phyloP scores from a whole-genome alignment of 2,329 filamentous ascomycete species.

The Emericellopsis cladophorae region DNA sequence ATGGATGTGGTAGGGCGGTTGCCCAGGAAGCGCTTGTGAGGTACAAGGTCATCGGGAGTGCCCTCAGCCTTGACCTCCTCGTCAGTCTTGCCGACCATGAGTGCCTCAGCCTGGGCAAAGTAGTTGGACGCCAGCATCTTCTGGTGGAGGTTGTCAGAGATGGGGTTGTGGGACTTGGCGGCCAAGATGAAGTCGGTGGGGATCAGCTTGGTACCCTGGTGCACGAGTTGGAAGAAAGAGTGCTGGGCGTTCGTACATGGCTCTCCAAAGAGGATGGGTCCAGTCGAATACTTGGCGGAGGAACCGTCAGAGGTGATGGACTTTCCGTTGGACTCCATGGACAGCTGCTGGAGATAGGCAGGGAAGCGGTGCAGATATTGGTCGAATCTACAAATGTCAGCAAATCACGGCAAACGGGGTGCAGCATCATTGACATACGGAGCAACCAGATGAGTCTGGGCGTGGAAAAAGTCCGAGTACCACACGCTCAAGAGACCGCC shows the following conservation, averaged over 20 bases:
- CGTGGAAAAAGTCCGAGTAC: conserved; percentile 98
- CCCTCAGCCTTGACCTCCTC: conserved; percentile 69
- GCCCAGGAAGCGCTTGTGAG: conserved; percentile 98
- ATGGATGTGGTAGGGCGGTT: conserved; percentile 97
- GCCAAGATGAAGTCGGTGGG: conserved; percentile 97
- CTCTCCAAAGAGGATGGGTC: conserved; percentile 92
- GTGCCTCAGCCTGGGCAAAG: conserved; percentile 76
- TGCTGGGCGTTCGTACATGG: conserved; percentile 98
- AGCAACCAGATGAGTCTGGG: conserved; percentile 93
- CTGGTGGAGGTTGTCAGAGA: conserved; percentile 86
- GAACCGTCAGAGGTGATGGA: conserved; percentile 81
- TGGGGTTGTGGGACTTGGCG: conserved; percentile 91
- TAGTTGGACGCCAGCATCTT: conserved; percentile 92
- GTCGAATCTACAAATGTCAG: conserved; percentile 55
- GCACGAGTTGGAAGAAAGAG: conserved; percentile 98
- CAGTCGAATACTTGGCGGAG: conserved; percentile 94
- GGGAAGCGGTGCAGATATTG: conserved; percentile 99
- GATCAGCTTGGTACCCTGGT: conserved; percentile 98
- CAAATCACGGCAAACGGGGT: background rate
- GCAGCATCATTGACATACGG: conserved; percentile 46
- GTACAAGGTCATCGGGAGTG: conserved; percentile 60
- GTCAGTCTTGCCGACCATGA: conserved; percentile 83
- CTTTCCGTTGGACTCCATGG: conserved; percentile 99
- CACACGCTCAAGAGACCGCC: conserved; percentile 91
- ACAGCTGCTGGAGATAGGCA: conserved; percentile 96